Base-by-base conservation (phyloP, 192 early-diverging fungal species). In the Funneliformis geosporum region DNA sequence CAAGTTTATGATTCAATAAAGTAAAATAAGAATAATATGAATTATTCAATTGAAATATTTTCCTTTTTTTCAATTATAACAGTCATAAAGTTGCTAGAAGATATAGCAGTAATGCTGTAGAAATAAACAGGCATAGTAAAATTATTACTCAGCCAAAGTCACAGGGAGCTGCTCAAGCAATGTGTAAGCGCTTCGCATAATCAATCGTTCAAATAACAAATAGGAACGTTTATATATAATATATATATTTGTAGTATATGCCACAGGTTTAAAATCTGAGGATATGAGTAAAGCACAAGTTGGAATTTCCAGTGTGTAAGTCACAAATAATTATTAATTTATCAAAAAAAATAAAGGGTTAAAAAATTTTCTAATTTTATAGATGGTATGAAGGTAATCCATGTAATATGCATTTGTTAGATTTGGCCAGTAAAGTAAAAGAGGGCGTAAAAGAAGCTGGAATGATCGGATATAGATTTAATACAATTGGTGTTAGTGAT, bases 381-480 rank as follows among this genome's bases (percentile, higher is more conserved):
- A 92, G 92, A 18, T 96, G 97, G 96, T 98, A 96, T 82, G 98
- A 99, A 83, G 98, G 98, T 76, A 99, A 99, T 86, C 96, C 98
- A 11, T 99, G 98, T 89, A 99, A 99, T 86, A 99, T 99, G 98
- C 98, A 99, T 78, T 88, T 99, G 47, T 84, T 93, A 70, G 94
- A 97, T 80, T 88, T 99, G 18, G 88, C 97, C 9, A 88, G 65
- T 23, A 87, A 93, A 73, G 96, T 99, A 75, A 99, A 99, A 83
- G 90, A 95, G 80, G 97, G 97, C 79, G 97, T 99, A 43, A 80
- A 92, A 82, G 86, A 93, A 8, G 95, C 95, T 8, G 94, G 95
- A 8, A 87, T 99, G 59, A 91, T 97, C 60, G 97, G 97, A 11
- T 96, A 93, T 83, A 93, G 97, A 23, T 99, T 99, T 91, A 99